Conservation (phyloP, 1,284 basidiomycete genomes). For the Marasmius fiardii region DNA sequence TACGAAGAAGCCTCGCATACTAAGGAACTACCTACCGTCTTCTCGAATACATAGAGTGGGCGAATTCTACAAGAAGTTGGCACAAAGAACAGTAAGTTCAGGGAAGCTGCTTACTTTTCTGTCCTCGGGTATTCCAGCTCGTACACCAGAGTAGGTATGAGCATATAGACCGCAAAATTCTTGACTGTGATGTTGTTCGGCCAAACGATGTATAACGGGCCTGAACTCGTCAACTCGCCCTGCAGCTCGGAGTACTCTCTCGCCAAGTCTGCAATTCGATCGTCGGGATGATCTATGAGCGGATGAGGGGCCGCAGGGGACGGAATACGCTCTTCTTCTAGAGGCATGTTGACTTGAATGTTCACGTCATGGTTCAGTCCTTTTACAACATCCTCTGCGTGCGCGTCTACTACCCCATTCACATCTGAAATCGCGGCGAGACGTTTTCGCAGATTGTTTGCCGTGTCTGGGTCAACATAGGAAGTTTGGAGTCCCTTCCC, state of each 20-base stretch:
- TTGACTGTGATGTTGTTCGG: conserved; percentile 83
- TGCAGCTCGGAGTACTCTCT: conserved; percentile 76
- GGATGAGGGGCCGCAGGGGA: conserved; percentile 40
- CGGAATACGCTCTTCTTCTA: conserved; percentile 16
- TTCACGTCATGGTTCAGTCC: conserved; percentile 9
- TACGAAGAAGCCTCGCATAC: neutral
- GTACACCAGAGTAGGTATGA: conserved; percentile 93
- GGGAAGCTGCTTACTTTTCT: conserved; percentile 48
- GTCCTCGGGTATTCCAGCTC: conserved; percentile 96
- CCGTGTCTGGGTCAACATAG: conserved; percentile 52
- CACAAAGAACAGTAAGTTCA: neutral
- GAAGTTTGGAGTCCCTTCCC: conserved; percentile 27
- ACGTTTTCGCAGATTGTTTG: conserved; percentile 51
- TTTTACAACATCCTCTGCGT: conserved; percentile 2
- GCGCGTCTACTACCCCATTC: conserved; percentile 18
- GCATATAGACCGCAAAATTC: conserved; percentile 87
- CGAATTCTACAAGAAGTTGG: conserved; percentile 58
- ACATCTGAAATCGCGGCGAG: conserved; percentile 35
- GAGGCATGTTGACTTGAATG: conserved; percentile 12
- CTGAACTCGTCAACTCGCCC: conserved; percentile 73
- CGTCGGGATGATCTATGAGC: conserved; percentile 74
- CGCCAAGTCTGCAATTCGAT: conserved; percentile 68
- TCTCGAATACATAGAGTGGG: conserved; percentile 91
- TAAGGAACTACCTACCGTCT: conserved; percentile 48
- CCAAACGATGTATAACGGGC: conserved; percentile 69